Evolutionary conservation across 2,329 filamentous ascomycete genomes (phyloP).

Genomic region (Zasmidium citrigriseum): DNA sequence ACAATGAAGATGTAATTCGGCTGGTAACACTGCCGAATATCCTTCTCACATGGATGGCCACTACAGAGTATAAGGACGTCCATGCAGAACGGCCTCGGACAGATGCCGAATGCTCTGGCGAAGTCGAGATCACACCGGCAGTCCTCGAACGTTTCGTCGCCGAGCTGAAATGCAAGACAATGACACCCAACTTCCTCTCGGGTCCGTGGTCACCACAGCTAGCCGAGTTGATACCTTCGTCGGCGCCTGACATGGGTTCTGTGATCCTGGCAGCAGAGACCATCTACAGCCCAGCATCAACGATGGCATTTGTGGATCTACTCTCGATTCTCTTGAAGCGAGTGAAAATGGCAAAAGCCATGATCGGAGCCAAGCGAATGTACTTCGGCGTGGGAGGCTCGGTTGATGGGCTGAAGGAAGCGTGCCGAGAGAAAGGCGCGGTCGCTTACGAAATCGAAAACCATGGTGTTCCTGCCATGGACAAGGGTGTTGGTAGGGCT

Average conservation of each 20-base stretch:
- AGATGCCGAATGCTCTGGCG: constrained; percentile 43
- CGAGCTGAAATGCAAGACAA: constrained; percentile 52
- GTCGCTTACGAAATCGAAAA: constrained; percentile 53
- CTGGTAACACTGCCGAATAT: constrained; percentile 80
- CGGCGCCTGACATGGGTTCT: constrained; percentile 41
- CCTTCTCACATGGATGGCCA: constrained; percentile 62
- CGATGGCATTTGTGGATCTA: constrained; percentile 68
- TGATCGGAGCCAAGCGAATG: constrained; percentile 75
- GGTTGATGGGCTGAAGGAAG: constrained; percentile 68
- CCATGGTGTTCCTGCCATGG: constrained; percentile 44
- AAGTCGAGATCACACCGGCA: constrained; percentile 64
- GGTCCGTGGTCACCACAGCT: constrained; percentile 71
- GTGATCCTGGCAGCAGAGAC: constrained; percentile 76
- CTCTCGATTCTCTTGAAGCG: constrained; percentile 59
- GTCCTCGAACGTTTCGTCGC: constrained; percentile 61
- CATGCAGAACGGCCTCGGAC: neutral
- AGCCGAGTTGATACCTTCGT: constrained; percentile 55
- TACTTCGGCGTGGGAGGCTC: constrained; percentile 87
- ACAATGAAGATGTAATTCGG: constrained; percentile 75
- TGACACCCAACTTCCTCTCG: constrained; percentile 68
- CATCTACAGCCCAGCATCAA: constrained; percentile 75
- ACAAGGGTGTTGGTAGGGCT: constrained; percentile 47
- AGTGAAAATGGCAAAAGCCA: constrained; percentile 58
- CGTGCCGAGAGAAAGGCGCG: constrained; percentile 43
- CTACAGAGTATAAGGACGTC: constrained; percentile 16